Evolutionary conservation across 176 grass and related monocot genomes (phyloP), one percentile per base, ranked within the genome.

Genomic region (Elymus sibiricus): DNA sequence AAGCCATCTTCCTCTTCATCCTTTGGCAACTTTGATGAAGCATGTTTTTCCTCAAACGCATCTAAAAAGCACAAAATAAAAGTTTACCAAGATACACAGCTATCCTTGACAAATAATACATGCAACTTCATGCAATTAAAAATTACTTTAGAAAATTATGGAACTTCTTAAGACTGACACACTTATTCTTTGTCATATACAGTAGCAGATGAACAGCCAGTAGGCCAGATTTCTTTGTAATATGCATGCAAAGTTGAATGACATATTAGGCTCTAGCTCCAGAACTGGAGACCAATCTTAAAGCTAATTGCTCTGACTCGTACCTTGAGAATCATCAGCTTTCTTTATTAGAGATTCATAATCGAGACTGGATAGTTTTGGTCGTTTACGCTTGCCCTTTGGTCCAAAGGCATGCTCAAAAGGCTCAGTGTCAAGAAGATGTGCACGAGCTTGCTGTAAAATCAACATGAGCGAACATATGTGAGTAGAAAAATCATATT

Each of bases 381-480:
- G 93, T 11, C 88, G 85, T 81, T 95, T 98, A 70, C 95, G 90
- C 79, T 93, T 98, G 19, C 89, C 91, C 84, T 98, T 98, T 12
- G 95, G 93, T 58, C 95, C 93, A 87, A 98, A 98, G 74, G 86
- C 93, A 92, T 95, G 89, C 26, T 86, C 81, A 92, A 98, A 98
- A 68, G 95, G 87, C 70, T 98, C 81, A 9, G 79, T 85, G 25
- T 98, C 93, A 90, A 98, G 93, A 82, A 98, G 87, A 89, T 95
- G 95, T 19, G 93, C 93, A 68, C 86, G 95, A 6, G 89, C 91
- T 90, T 95, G 91, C 95, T 98, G 89, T 79, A 90, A 63, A 32
- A 87, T 81, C 38, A 83, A 83, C 12, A 77, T 2, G 67, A 77
- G 40, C 25, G 15, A 78, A 72, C 53, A 69, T 73, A 32, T 10